These are phyloP conservation scores for Marasmius oreades DNA, from an alignment of 1,284 basidiomycete genomes.

Conservation along the genomic window DNA sequence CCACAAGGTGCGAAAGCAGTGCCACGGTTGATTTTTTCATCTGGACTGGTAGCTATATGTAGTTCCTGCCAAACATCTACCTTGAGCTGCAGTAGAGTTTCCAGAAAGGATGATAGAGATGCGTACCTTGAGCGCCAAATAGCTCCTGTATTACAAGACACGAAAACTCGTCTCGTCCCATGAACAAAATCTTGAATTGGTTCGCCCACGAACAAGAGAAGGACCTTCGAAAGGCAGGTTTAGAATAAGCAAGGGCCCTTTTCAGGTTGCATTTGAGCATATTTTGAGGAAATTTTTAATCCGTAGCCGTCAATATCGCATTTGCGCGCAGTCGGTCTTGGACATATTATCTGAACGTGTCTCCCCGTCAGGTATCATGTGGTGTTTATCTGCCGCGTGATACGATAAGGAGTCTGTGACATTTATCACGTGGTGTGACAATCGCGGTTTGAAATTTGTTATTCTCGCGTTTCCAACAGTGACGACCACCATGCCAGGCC, in stretches of 20 bases:
- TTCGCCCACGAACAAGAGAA: too few relatives aligned
- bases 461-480: background rate
- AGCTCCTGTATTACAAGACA: conserved; percentile 55
- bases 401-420: too few relatives aligned
- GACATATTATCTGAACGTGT: too few relatives aligned
- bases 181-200: conserved; percentile 56
- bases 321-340: too few relatives aligned
- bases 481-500: conserved; percentile 4
- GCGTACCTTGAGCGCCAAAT: conserved; percentile 44
- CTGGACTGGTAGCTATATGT: conserved; percentile 59
- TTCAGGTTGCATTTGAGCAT: too few relatives aligned
- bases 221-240: too few relatives aligned
- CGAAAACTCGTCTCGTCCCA: conserved; percentile 75
- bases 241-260: too few relatives aligned
- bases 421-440: background rate
- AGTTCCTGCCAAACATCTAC: conserved; percentile 62
- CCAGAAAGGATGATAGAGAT: conserved; percentile 4
- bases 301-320: too few relatives aligned
- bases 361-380: too few relatives aligned
- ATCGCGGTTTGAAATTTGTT: background rate
- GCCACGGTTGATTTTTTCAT: conserved; percentile 48
- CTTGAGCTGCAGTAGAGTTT: conserved; percentile 10
- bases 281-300: too few relatives aligned
- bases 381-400: too few relatives aligned
- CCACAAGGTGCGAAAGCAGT: background rate